Evolutionary conservation across 1,284 basidiomycete species (phyloP).

Genomic region (Leccinum subrobustum): DNA sequence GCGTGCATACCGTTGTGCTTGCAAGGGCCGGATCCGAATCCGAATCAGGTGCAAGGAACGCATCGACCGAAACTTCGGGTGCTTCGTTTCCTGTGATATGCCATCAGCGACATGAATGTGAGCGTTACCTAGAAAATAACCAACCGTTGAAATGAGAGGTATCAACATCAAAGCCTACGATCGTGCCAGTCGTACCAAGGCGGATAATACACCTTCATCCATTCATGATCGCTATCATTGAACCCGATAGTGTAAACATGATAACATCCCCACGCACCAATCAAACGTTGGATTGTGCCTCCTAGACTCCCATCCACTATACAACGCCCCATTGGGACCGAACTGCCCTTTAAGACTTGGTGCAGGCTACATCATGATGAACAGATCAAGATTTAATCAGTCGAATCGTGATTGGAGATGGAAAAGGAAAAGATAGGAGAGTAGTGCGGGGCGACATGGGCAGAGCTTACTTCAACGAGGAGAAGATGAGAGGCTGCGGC

Average conservation of each 20-base stretch:
- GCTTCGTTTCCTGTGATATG: conserved; percentile 80
- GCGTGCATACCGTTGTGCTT: conserved; percentile 51
- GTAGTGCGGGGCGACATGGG: background rate
- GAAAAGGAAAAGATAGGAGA: background rate
- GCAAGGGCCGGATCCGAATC: conserved; percentile 42
- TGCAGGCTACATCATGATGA: conserved; percentile 54
- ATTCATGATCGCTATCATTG: background rate
- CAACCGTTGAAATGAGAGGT: conserved; percentile 92
- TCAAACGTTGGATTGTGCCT: conserved; percentile 89
- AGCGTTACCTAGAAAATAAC: background rate
- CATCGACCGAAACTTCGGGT: conserved; percentile 75
- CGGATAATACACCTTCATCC: conserved; percentile 80
- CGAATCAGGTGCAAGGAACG: conserved; percentile 48
- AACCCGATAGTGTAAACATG: background rate
- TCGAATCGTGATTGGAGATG: background rate
- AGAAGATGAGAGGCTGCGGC: conserved; percentile 85
- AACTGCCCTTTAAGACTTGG: conserved; percentile 89
- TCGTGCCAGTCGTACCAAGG: conserved; percentile 76
- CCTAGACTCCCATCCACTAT: conserved; percentile 92
- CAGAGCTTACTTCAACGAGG: conserved; percentile 65
- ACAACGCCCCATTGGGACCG: conserved; percentile 93
- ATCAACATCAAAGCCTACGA: conserved; percentile 93
- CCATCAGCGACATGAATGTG: background rate
- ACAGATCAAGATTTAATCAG: background rate
- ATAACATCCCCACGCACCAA: conserved; percentile 57